A percentile compares a stretch with the other conserved stretches of the same genome.
Conservation (phyloP, 371 early-diverging fungal genomes). For the Mortierella sp. region DNA sequence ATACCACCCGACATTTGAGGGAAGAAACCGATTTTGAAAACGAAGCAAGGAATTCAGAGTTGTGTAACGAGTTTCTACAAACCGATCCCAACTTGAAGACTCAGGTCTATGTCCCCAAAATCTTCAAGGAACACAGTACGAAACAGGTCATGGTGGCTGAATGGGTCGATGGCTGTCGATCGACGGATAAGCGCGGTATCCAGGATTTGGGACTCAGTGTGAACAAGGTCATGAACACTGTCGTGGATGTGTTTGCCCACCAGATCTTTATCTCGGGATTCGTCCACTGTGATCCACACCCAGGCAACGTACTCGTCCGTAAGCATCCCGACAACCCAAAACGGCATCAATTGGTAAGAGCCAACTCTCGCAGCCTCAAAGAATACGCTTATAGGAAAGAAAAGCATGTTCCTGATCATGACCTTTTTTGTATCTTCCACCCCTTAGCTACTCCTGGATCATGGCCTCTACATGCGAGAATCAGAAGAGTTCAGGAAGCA, state of each 20-base stretch:
- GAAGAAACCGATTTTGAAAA: conserved; percentile 88
- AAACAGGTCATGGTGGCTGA: conserved; percentile 85
- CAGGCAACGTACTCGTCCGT: conserved; percentile 90
- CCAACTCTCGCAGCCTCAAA: no score
- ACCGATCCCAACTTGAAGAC: conserved; percentile 63
- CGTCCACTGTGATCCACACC: conserved; percentile 92
- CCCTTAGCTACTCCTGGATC: conserved; percentile 86
- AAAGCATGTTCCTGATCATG: no score
- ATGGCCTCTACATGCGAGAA: conserved; percentile 90
- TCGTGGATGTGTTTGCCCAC: conserved; percentile 87
- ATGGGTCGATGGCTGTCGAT: conserved; percentile 83
- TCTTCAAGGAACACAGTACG: conserved; percentile 80
- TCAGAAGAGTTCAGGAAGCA: conserved; percentile 78
- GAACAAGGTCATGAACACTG: conserved; percentile 75
- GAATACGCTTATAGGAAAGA: no score
- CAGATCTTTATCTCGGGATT: conserved; percentile 91
- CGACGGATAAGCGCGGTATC: conserved; percentile 66
- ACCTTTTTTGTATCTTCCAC: not conserved
- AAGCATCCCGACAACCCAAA: conserved; percentile 66
- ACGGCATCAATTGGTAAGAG: conserved; percentile 57
- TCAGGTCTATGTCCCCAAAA: conserved; percentile 81
- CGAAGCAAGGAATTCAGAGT: conserved; percentile 86
- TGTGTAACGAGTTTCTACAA: conserved; percentile 65
- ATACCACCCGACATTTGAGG: conserved; percentile 80
- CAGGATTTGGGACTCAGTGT: conserved; percentile 53